Base-by-base conservation (phyloP, 1,284 basidiomycete genomes). In the Termitomyces sp. region DNA sequence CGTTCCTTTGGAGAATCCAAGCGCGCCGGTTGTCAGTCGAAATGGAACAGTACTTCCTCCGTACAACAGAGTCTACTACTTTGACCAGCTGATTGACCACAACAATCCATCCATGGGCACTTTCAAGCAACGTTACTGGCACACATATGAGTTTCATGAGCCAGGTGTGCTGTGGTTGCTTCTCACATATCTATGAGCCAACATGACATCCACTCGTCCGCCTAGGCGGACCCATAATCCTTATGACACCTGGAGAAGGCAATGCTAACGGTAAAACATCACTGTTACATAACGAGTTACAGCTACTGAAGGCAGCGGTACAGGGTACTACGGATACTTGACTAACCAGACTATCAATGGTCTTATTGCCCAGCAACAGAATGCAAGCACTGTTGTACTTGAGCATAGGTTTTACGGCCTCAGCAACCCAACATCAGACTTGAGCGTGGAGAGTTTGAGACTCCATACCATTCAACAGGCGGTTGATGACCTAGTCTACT, bases 51-150 rank as follows among this genome's bases (percentile, higher is more conserved):
- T 64, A 28, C 66, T 79, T 38, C 76, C 77, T 13, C 71, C 75
- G 4, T 76, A 75, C 58, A 73, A 74, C 47, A 82, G 77, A 0
- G 76, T 77, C 2, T 89, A 85, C 68, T 71, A 70, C 60, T 90
- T 89, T 61, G 71, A 81, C 62, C 87, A 89, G 65, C 70, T 88
- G 57, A 84, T 88, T 53, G 86, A 90, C 68, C 88, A 89, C 67
- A 80, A 73, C 55, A 76, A 86, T 54, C 82, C 85, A 5, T 71
- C 72, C n/a, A 70, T 81, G n/a, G 88, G 87, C n/a, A 90, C 86
- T 5, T 90, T 90, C 68, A 74, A 82, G 66, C 88, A 90, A 67
- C 77, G 87, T 36, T 90, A 77, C 68, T 88, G 83, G 83, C 76
- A 79, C 60, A 79, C 81, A 39, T 83, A 73, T 65, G 80, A 86